Conservation (phyloP, 1,284 basidiomycete genomes). For the Irpex rosettiformis region DNA sequence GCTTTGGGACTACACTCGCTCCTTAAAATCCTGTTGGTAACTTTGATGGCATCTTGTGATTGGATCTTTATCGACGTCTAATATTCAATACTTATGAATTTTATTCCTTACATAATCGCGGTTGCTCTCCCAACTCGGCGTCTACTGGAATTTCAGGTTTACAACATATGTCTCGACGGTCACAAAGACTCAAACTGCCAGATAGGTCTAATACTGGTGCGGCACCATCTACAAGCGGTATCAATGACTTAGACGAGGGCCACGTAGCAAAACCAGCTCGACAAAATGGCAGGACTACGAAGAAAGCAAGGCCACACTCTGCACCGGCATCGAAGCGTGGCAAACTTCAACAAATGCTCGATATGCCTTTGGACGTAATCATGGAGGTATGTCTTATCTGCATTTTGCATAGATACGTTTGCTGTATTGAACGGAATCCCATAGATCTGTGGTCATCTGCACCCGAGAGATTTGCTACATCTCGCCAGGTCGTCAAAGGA, state of each 20-base stretch:
- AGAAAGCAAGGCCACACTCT: background rate
- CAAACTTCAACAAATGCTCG: background rate
- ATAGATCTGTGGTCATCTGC: constrained; percentile 6
- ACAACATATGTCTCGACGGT: background rate
- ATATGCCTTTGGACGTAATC: constrained; percentile 4
- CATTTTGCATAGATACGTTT: background rate
- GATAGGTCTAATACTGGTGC: background rate
- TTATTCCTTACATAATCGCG: background rate
- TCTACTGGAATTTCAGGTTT: background rate
- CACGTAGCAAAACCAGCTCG: background rate
- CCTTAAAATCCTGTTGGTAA: no score
- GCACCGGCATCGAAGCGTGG: background rate
- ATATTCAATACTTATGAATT: background rate
- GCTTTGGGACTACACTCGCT: no score
- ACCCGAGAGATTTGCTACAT: constrained; percentile 6
- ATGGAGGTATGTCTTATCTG: background rate
- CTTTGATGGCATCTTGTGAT: no score
- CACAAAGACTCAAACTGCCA: background rate
- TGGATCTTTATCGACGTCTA: no score
- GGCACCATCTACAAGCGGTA: background rate
- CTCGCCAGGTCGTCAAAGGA: constrained; percentile 6
- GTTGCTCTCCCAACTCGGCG: background rate
- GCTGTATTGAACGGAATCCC: background rate
- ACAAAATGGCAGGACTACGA: background rate
- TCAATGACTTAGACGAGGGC: background rate